Percentiles rank a stretch among this genome's conserved stretches.
Conservation (phyloP, 139 green algal species). For the Nannochloris sp. region DNA sequence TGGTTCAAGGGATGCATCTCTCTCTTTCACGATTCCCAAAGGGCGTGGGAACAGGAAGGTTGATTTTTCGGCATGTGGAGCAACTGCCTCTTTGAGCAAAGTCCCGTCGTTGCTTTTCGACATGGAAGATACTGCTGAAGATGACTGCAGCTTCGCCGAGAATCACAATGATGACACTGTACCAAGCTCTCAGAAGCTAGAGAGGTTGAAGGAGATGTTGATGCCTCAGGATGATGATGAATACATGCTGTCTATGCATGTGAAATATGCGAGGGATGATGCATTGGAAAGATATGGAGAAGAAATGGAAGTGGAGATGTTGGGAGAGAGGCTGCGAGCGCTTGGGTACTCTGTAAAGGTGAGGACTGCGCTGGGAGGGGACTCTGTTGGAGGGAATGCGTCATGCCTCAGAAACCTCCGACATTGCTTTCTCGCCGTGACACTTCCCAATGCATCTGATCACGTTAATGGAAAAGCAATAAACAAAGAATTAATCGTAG, state of each 20-base stretch:
- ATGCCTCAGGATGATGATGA: constrained; percentile 22
- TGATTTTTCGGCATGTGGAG: background rate
- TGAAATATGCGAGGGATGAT: constrained; percentile 18
- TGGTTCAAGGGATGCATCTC: background rate
- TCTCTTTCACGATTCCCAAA: background rate
- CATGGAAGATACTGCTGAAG: constrained; percentile 25
- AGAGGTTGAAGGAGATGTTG: constrained; percentile 13
- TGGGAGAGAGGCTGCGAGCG: constrained; percentile 31
- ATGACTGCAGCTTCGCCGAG: background rate
- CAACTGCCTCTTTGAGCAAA: constrained; percentile 21
- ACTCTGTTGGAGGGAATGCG: constrained; percentile 19
- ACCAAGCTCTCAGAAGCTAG: background rate
- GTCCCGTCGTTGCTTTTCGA: constrained; percentile 46
- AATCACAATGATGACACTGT: background rate
- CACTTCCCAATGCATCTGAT: background rate
- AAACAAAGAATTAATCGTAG: constrained; percentile 24
- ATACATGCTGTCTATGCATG: constrained; percentile 32
- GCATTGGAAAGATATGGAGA: background rate
- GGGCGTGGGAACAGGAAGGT: background rate
- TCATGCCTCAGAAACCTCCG: constrained; percentile 55
- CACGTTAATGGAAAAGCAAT: background rate
- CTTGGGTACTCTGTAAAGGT: constrained; percentile 36
- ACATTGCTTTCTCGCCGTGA: constrained; percentile 49
- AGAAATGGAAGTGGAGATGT: constrained; percentile 8
- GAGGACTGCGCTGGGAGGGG: constrained; percentile 34